Conservation (phyloP, 148 eudicot species). For the Fagopyrum esculentum region DNA sequence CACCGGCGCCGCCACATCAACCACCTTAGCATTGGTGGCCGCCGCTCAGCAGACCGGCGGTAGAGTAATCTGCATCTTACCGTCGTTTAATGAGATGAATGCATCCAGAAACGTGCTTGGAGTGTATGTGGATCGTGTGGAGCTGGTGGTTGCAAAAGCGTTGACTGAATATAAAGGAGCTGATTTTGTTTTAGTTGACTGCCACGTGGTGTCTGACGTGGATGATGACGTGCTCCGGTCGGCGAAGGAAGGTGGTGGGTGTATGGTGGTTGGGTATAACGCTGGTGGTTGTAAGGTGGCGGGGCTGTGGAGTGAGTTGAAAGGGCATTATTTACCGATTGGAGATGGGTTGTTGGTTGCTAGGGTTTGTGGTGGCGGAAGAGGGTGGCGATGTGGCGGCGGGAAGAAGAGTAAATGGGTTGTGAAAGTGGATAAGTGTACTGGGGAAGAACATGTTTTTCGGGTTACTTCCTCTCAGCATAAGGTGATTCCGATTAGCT, state of each 20-base stretch:
- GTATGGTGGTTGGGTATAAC: conserved; percentile 26
- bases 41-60: conserved; percentile 33
- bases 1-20: conserved; percentile 22
- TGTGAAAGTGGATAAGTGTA: conserved; percentile 32
- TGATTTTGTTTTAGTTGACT: conserved; percentile 26
- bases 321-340: conserved; percentile 34
- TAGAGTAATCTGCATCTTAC: conserved; percentile 27
- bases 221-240: conserved; percentile 5
- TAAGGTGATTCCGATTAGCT: conserved; percentile 11
- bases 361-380: conserved; percentile 12
- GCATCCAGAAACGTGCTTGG: conserved; percentile 19
- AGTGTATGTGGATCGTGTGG: conserved; percentile 18
- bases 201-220: conserved; percentile 19
- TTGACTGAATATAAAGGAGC: conserved; percentile 16
- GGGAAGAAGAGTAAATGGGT: conserved; percentile 31
- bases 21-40: conserved; percentile 29
- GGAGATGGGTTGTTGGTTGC: conserved; percentile 27
- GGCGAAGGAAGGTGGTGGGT: background rate
- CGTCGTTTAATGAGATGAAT: conserved; percentile 15
- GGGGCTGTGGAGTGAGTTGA: conserved; percentile 20
- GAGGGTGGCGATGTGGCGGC: background rate
- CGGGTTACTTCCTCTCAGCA: conserved; percentile 24
- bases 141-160: conserved; percentile 22
- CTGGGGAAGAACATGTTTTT: conserved; percentile 43
- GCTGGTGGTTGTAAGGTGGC: conserved; percentile 21